phyloP scores from a whole-genome alignment of 805 yeast species.

The Suhomyces sp. region DNA sequence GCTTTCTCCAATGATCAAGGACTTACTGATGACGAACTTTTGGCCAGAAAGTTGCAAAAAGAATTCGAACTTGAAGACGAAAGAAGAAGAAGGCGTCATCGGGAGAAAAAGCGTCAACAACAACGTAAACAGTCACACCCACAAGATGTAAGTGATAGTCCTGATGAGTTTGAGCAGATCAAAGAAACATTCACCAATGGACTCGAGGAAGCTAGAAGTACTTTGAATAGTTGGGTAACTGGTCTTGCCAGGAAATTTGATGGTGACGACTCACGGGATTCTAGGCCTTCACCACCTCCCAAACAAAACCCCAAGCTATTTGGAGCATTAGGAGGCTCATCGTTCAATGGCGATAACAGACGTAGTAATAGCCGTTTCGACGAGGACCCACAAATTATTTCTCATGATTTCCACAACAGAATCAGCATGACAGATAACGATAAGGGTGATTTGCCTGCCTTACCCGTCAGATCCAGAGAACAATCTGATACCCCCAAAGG shows the following conservation, averaged over 20 bases:
- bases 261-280: conserved; percentile 17
- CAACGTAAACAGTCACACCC: conserved; percentile 7
- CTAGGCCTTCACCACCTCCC: conserved; percentile 9
- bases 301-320: conserved; percentile 33
- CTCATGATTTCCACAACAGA: conserved; percentile 44
- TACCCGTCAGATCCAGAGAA: conserved; percentile 14
- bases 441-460: conserved; percentile 22
- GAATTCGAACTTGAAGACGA: conserved; percentile 49
- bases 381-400: conserved; percentile 55
- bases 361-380: conserved; percentile 34
- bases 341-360: conserved; percentile 19
- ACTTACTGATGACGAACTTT: conserved; percentile 64
- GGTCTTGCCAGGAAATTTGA: conserved; percentile 56
- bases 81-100: conserved; percentile 27
- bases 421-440: conserved; percentile 43
- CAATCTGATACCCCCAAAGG: conserved; percentile 1
- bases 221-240: conserved; percentile 75
- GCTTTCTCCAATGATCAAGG: conserved; percentile 7
- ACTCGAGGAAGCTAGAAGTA: conserved; percentile 74
- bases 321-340: conserved; percentile 48
- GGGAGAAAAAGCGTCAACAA: conserved; percentile 10
- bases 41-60: conserved; percentile 78
- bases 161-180: conserved; percentile 62
- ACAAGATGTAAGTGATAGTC: conserved; percentile 35
- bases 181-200: conserved; percentile 69